Base-by-base conservation (phyloP, 129 eudicot species). In the Oenanthe sinensis region DNA sequence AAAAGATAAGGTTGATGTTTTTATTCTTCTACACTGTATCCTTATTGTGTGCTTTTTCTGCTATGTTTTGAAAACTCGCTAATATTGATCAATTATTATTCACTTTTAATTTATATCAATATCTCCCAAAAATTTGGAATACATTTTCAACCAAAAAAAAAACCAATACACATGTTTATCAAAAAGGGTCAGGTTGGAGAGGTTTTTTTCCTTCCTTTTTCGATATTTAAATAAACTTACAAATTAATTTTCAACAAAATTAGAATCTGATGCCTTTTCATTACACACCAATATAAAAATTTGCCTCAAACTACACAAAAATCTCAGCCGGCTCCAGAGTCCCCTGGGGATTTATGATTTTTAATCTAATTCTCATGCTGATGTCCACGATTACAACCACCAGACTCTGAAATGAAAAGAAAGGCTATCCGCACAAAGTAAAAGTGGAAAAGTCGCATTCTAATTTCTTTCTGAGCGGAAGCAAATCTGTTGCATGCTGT, bases 1-100 rank as follows among this genome's bases (percentile, higher is more conserved):
- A 43, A 75, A 74, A 60, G 89, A 86, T 86, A 86, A 86, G 84
- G 79, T 85, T 77, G 40, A 6, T 19, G 81, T 60, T 60, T 60
- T 60, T 58, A 6, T 8, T 60, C 68, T 60, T 24, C 68, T 60
- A 60, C 26, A 1, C 16, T 60, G 33, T 60, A 9, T n/a, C 16
- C 68, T 22, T 22, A 12, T 22, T 20, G n/a, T 26, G 2, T 54
- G 62, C 26, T 10, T 19, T 20, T n/a, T 10, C 22, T 50, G 0
- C 60, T 19, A 5, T 20, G 65, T 13, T 55, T 22, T 22, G 12
- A 55, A 7, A 54, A 55, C 28, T 22, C 28, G 19, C 8, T 1
- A 52, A 7, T 6, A 52, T 50, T 1, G 20, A 49, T 50, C 60
- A 50, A 19, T 50, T 50, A 20, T 50, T 50, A 33, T 50, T 20